Conservation (phyloP, 2,329 filamentous ascomycete species). For the Pseudohalonectria lignicola region DNA sequence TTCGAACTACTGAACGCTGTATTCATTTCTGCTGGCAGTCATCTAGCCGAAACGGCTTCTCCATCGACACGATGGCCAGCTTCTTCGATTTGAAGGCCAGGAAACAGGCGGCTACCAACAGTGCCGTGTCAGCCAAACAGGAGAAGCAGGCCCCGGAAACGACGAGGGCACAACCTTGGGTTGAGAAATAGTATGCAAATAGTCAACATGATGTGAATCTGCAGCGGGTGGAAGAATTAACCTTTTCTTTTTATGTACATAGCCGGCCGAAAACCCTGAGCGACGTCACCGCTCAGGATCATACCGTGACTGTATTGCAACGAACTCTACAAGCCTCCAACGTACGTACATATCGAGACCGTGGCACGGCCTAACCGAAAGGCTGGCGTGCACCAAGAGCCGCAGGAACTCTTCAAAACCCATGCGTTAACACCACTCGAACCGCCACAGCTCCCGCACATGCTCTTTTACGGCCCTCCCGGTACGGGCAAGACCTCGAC, state of each 20-base stretch:
- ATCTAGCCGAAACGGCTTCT: too few species aligned
- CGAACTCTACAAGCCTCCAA: slow-evolving; percentile 92
- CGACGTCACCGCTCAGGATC: slow-evolving; percentile 95
- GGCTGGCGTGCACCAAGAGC: too few species aligned
- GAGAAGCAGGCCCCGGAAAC: slow-evolving; percentile 52
- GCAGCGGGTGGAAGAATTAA: slow-evolving; percentile 14
- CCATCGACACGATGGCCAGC: too few species aligned
- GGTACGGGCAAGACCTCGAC: slow-evolving; percentile 98
- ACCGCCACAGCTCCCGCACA: slow-evolving; percentile 77
- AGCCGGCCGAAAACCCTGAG: slow-evolving; percentile 88
- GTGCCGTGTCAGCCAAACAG: slow-evolving; percentile 51
- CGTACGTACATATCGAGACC: slow-evolving; percentile 36
- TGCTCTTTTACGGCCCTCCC: slow-evolving; percentile 98
- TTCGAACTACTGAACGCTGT: too few species aligned
- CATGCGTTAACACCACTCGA: too few species aligned
- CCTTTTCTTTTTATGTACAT: slow-evolving; percentile 2
- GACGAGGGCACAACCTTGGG: slow-evolving; percentile 77
- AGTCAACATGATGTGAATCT: background rate
- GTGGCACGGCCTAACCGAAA: too few species aligned
- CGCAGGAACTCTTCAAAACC: too few species aligned
- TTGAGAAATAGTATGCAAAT: slow-evolving; percentile 83
- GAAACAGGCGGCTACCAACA: slow-evolving; percentile 61
- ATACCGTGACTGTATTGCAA: slow-evolving; percentile 87
- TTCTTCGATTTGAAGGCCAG: slow-evolving; percentile 96
- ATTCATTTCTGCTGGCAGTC: too few species aligned